These are phyloP conservation scores for Lentinula detonsa DNA, from an alignment of 768 basidiomycete genomes.

Conservation along the genomic window DNA sequence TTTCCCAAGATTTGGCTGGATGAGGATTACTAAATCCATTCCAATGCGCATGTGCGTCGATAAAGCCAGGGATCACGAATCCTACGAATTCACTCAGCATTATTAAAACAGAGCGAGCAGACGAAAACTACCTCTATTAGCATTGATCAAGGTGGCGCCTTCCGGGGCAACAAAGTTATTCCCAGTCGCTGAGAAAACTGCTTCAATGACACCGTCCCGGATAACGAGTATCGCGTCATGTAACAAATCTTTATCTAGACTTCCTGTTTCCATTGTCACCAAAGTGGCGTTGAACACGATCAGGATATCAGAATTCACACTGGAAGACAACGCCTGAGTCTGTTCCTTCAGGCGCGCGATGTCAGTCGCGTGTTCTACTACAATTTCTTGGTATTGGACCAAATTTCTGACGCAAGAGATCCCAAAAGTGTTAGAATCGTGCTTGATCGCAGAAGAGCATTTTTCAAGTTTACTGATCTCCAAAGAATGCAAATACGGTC, in stretches of 20 bases:
- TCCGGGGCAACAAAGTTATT: conserved; percentile 24
- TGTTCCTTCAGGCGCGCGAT: conserved; percentile 52
- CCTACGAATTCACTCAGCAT: conserved; percentile 28
- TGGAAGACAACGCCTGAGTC: conserved; percentile 20
- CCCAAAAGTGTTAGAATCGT: conserved; percentile 51
- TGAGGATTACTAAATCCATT: conserved; percentile 42
- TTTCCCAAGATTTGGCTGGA: conserved; percentile 68
- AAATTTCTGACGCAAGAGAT: conserved; percentile 53
- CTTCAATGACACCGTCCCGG: conserved; percentile 53
- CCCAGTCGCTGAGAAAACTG: conserved; percentile 26
- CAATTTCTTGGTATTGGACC: conserved; percentile 52
- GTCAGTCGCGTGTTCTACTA: conserved; percentile 57
- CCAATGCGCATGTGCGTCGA: conserved; percentile 79
- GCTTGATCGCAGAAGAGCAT: conserved; percentile 42
- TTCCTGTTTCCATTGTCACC: conserved; percentile 60
- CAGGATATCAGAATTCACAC: conserved; percentile 35
- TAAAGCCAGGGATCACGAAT: conserved; percentile 64
- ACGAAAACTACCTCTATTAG: conserved; percentile 45
- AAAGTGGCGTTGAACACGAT: conserved; percentile 65
- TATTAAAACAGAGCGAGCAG: neutral
- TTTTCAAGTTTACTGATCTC: conserved; percentile 44
- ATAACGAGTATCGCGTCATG: conserved; percentile 45
- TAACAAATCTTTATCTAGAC: conserved; percentile 43
- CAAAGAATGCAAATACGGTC: conserved; percentile 58
- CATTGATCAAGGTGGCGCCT: conserved; percentile 46